Conservation (phyloP, 176 grass and related monocot genomes). For the Alopecurus myosuroides region DNA sequence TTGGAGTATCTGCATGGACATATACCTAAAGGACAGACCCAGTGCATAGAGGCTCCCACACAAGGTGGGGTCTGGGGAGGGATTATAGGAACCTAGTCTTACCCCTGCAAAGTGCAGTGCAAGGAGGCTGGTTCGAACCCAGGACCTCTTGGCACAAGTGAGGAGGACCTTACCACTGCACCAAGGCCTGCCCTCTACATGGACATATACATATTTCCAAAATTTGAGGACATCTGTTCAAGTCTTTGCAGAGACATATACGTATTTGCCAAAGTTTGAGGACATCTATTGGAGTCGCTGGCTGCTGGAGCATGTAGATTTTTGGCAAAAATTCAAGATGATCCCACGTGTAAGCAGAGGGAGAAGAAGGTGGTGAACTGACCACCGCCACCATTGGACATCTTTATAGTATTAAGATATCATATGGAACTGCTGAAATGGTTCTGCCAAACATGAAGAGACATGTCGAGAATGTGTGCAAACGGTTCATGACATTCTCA, state of each 20-base stretch:
- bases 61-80: no score
- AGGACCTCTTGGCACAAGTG: no score
- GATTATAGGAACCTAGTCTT: no score
- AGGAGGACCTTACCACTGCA: no score
- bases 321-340: neutral
- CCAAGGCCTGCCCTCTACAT: no score
- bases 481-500: neutral
- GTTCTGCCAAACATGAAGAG: neutral
- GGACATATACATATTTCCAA: neutral
- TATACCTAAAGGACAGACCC: no score
- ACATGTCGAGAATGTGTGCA: neutral
- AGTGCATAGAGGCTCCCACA: no score
- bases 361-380: neutral
- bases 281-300: neutral
- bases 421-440: neutral
- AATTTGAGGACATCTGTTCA: neutral
- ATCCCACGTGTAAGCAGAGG: neutral
- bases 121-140: no score
- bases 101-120: no score
- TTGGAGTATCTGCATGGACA: neutral
- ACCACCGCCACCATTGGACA: neutral
- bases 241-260: neutral
- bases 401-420: neutral
- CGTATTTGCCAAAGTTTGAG: neutral
- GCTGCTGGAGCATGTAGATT: neutral